Evolutionary conservation across 2,329 filamentous ascomycete genomes (phyloP), one percentile per base, ranked within the genome.

Genomic region (Trichoderma simmonsii): DNA sequence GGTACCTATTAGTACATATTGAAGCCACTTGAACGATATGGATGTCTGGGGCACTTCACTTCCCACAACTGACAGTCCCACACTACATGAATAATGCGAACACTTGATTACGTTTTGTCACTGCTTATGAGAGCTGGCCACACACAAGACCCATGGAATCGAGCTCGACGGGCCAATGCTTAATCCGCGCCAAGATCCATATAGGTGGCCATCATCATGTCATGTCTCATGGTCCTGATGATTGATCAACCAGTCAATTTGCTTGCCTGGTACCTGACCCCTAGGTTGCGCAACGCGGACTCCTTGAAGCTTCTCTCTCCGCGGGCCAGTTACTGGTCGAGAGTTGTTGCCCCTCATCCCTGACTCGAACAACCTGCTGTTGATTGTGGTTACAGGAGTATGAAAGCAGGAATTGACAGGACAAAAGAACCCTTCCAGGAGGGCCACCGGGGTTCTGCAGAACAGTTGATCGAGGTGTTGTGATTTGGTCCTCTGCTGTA

Each of bases 191-290:
- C 56, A 70, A 62, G 39, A 28, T 62, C 39, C 57, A 48, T 62
- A 43, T 15, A 34, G 36, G 36, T 18, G 15, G 28, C 21, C 32
- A 36, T 28, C 57, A 21, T 62, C 67, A 36, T 70, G 66, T 21
- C 67, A 51, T 62, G 24, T 28, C 67, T 18, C 57, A 62, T n/a
- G 39, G 39, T 26, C 57, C n/a, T 43, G 32, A 36, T 62, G 67
- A 30, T 60, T 34, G 56, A 26, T 48, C 36, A 48, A 26, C 67
- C 67, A 70, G 56, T 70, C 28, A 70, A 62, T 34, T 70, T 57
- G 66, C 66, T 48, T 54, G 66, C 28, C 36, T 36, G 57, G 66
- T 43, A 34, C 60, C 56, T 43, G 30, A 14, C 56, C 66, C 57
- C 66, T 34, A 54, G 66, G 24, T 26, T 61, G 57, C 56, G 66